These are phyloP conservation scores for Ceratocystis albifundus DNA, from an alignment of 2,329 filamentous ascomycete species.

Conservation along the genomic window DNA sequence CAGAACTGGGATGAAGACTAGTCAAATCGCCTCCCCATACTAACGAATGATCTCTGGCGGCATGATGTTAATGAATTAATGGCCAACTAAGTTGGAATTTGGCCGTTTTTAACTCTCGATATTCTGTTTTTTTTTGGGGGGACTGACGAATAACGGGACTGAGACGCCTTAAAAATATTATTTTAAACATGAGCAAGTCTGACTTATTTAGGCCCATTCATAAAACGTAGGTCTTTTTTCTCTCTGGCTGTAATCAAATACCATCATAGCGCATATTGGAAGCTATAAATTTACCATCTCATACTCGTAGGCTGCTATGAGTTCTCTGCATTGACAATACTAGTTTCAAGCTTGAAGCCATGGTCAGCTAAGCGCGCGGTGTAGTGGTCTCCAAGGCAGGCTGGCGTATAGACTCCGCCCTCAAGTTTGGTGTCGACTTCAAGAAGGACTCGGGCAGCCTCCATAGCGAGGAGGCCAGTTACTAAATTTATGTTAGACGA, in stretches of 20 bases:
- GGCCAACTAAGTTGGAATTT: conserved; percentile 21
- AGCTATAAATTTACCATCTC: conserved; percentile 17
- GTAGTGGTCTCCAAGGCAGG: conserved; percentile 55
- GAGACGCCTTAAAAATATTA: conserved; percentile 18
- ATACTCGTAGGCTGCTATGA: not conserved
- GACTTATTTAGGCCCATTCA: conserved; percentile 12
- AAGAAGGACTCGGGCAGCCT: conserved; percentile 55
- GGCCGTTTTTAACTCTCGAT: conserved; percentile 4
- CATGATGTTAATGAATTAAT: conserved; percentile 24
- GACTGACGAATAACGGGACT: conserved; percentile 16
- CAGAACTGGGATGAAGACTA: conserved; percentile 55
- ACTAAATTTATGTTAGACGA: conserved; percentile 34
- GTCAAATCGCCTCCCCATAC: conserved; percentile 11
- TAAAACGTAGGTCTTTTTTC: conserved; percentile 13
- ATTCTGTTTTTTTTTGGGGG: conserved; percentile 4
- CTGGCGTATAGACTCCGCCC: conserved; percentile 61
- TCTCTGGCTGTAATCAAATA: conserved; percentile 17
- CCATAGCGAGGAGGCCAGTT: conserved; percentile 51
- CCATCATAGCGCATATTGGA: conserved; percentile 22
- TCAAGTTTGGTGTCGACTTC: conserved; percentile 48
- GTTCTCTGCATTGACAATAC: conserved; percentile 31
- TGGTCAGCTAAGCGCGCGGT: conserved; percentile 50
- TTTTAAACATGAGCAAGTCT: conserved; percentile 18
- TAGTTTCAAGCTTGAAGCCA: conserved; percentile 52
- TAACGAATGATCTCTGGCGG: conserved; percentile 6